Evolutionary conservation across 2,329 filamentous ascomycete species (phyloP).

Genomic region (Davidsoniella virescens): DNA sequence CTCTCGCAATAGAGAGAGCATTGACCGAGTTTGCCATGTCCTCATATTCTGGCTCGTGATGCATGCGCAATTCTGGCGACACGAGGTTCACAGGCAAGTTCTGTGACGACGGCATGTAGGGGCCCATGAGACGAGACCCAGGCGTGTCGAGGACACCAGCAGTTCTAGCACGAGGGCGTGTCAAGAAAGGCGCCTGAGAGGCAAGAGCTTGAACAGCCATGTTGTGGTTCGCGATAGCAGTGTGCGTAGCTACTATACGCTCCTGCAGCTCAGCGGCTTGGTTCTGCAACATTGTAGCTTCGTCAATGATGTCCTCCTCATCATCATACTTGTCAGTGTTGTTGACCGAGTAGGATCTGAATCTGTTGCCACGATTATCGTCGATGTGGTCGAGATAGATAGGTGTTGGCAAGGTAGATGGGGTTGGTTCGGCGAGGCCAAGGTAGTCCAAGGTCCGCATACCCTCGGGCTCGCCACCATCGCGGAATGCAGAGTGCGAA

Average conservation of each 20-base stretch:
- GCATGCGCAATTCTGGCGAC: conserved; percentile 55
- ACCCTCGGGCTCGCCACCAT: conserved; percentile 68
- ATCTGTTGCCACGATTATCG: conserved; percentile 66
- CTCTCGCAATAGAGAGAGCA: conserved; percentile 54
- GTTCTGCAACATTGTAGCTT: conserved; percentile 32
- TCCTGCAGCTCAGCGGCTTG: conserved; percentile 45
- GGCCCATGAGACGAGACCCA: conserved; percentile 46
- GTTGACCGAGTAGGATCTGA: conserved; percentile 96
- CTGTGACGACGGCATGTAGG: conserved; percentile 56
- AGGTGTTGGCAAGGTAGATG: conserved; percentile 60
- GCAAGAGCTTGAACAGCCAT: conserved; percentile 85
- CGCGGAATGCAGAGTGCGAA: conserved; percentile 73
- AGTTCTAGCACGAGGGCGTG: conserved; percentile 74
- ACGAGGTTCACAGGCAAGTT: conserved; percentile 57
- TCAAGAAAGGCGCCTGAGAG: conserved; percentile 57
- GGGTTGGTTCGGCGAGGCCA: conserved; percentile 83
- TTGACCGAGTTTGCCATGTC: conserved; percentile 71
- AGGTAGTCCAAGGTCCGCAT: conserved; percentile 90
- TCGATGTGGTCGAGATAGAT: conserved; percentile 55
- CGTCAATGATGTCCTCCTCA: conserved; percentile 63
- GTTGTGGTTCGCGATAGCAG: conserved; percentile 77
- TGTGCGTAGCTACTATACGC: conserved; percentile 46
- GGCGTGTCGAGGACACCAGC: conserved; percentile 80
- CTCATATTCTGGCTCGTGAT: conserved; percentile 64
- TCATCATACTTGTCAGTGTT: conserved; percentile 95